Percentiles rank a stretch among this genome's conserved stretches.
Evolutionary conservation across 495 filamentous ascomycete species (phyloP).

Genomic region (Apodospora peruviana): DNA sequence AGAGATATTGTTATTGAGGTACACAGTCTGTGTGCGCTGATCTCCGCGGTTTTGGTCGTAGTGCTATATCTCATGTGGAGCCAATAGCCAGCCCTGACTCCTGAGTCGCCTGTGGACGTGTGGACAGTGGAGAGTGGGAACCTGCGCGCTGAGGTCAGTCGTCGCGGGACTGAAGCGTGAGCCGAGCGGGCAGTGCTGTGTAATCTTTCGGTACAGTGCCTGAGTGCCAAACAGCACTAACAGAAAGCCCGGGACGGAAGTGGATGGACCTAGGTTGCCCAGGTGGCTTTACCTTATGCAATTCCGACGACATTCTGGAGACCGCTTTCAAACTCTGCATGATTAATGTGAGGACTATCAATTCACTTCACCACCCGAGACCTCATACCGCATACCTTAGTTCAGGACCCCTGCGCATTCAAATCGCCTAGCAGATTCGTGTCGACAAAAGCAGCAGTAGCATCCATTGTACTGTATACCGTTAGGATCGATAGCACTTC

Average conservation of each 20-base stretch:
- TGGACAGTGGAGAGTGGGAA: neutral
- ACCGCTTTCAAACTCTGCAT: conserved; percentile 17
- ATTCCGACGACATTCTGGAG: conserved; percentile 15
- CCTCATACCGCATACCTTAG: conserved; percentile 4
- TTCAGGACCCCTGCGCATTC: neutral
- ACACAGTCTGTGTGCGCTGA: neutral
- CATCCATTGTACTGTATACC: too few relatives aligned
- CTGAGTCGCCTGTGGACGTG: neutral
- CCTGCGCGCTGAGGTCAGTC: too few relatives aligned
- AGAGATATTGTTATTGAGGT: neutral
- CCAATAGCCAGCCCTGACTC: neutral
- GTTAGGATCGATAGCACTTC: too few relatives aligned
- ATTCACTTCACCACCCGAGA: conserved; percentile 8
- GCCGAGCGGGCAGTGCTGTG: too few relatives aligned
- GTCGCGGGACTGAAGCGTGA: too few relatives aligned
- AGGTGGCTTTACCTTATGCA: conserved; percentile 12
- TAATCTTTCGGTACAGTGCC: too few relatives aligned
- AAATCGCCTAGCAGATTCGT: too few relatives aligned
- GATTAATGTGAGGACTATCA: conserved; percentile 5
- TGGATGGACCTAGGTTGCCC: too few relatives aligned
- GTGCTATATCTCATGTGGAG: neutral
- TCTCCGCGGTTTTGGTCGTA: neutral
- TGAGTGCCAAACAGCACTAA: too few relatives aligned
- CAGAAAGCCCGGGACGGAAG: too few relatives aligned
- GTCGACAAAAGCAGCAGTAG: too few relatives aligned